A percentile compares a stretch with the other conserved stretches of the same genome.
phyloP scores from a whole-genome alignment of 2,329 filamentous ascomycete genomes.

The Magnaporthiopsis incrustans region DNA sequence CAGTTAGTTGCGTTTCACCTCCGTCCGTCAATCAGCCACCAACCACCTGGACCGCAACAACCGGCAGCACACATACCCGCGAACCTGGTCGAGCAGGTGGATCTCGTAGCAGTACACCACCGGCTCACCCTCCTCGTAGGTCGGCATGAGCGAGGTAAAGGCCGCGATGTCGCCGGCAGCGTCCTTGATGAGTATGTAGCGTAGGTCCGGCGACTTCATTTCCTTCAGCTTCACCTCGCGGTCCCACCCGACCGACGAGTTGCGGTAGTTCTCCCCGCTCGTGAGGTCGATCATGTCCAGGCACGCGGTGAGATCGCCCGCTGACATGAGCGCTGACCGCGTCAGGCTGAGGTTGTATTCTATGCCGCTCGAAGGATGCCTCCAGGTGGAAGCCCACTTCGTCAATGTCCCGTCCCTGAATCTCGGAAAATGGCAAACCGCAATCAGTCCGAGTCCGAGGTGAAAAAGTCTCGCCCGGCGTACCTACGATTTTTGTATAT shows the following conservation, averaged over 20 bases:
- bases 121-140: constrained; percentile 54
- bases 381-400: constrained; percentile 33
- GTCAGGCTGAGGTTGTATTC: constrained; percentile 37
- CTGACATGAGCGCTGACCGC: constrained; percentile 28
- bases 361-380: constrained; percentile 35
- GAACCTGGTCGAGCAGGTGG: constrained; percentile 39
- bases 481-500: constrained; percentile 39
- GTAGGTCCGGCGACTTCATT: constrained; percentile 60
- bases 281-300: constrained; percentile 53
- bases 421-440: not conserved
- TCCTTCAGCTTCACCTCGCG: constrained; percentile 52
- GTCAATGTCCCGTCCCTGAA: constrained; percentile 5
- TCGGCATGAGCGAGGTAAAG: constrained; percentile 66
- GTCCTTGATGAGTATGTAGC: constrained; percentile 56
- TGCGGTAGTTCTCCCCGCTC: constrained; percentile 55
- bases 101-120: constrained; percentile 77
- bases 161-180: constrained; percentile 29
- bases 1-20: not conserved
- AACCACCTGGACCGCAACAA: not conserved
- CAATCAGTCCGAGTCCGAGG: too few relatives aligned
- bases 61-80: constrained; percentile 1
- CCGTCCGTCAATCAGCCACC: constrained; percentile 9
- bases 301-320: constrained; percentile 42
- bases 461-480: not conserved
- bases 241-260: constrained; percentile 57